Base-by-base conservation (phyloP, 345 rosid genomes). In the Aquilaria malaccensis region DNA sequence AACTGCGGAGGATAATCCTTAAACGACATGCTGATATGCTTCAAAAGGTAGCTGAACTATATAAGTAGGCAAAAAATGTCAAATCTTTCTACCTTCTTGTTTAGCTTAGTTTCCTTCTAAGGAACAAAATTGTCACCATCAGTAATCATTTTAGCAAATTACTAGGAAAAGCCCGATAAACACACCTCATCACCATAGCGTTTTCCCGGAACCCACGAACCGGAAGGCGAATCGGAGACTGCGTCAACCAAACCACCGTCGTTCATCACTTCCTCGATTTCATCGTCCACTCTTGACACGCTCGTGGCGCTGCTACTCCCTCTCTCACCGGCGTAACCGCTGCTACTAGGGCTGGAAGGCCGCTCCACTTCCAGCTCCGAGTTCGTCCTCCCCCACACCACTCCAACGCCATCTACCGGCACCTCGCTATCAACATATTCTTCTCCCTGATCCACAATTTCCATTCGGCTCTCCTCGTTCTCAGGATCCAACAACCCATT, bases 311-410 rank as follows among this genome's bases (percentile, higher is more conserved):
- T 76, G 72, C 96, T 88, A 50, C 91, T 94, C 52, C 97, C 97
- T 82, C 93, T 85, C 83, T 79, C 97, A 30, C 91, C 97, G 2
- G 89, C 99, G 60, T 90, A 94, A 9, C 99, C 97, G 41, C 99
- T 90, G 58, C 96, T 94, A 53, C 89, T 85, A 22, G 99, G 93
- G 68, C 95, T 90, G 43, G 78, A 67, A 59, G 80, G 85, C 58
- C 73, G 79, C 43, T 79, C 91, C 72, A 75, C 83, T 70, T 85
- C 87, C 49, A 77, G 63, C 67, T 79, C 89, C 70, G 77, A 75
- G 60, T 76, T 83, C 70, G 62, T 70, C 75, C 80, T 74, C 62
- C 68, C 33, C 72, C 72, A 67, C 22, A 54, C 63, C 72, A 33
- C 31, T 49, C 31, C 67, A 55, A 69, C 66, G 56, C 59, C 67